Conservation (phyloP, 225 moss, liverwort and hornwort species). For the Anthoceros angustus region DNA sequence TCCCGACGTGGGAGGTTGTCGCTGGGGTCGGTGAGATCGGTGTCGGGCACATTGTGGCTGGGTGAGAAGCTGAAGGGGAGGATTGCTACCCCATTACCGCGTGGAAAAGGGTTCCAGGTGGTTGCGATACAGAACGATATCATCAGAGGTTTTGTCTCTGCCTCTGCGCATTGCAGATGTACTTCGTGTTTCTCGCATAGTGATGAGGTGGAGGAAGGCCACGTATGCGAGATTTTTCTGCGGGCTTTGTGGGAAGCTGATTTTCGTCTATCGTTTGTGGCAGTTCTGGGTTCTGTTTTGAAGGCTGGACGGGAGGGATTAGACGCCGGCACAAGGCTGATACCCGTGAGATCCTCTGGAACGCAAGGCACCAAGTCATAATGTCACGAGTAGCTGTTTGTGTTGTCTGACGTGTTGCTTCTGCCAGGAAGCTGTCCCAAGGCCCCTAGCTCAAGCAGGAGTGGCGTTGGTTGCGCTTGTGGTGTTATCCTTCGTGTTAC, state of each 20-base stretch:
- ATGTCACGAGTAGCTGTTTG: not conserved
- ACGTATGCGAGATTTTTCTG: not conserved
- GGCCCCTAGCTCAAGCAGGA: conserved; percentile 63
- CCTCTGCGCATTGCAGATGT: not conserved
- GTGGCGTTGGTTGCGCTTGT: conserved; percentile 60
- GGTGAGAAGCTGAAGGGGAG: not conserved
- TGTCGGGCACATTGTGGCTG: not conserved
- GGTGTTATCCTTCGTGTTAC: conserved; percentile 29
- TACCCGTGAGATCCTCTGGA: conserved; percentile 40
- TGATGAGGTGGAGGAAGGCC: not conserved
- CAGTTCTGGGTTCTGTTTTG: conserved; percentile 55
- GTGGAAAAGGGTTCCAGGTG: not conserved
- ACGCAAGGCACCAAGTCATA: not conserved
- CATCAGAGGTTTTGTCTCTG: not conserved
- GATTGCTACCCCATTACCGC: not conserved
- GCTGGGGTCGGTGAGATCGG: not conserved
- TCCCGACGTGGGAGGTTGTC: not conserved
- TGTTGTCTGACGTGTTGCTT: not conserved
- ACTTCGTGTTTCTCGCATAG: not conserved
- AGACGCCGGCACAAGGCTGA: conserved; percentile 56
- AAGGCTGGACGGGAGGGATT: conserved; percentile 57
- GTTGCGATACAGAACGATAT: not conserved
- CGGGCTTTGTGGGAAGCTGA: not conserved
- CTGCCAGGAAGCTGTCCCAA: conserved; percentile 47
- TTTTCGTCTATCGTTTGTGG: not conserved